phyloP scores from a whole-genome alignment of 73 alveolate genomes.

The Symbiodinium pilosum region DNA sequence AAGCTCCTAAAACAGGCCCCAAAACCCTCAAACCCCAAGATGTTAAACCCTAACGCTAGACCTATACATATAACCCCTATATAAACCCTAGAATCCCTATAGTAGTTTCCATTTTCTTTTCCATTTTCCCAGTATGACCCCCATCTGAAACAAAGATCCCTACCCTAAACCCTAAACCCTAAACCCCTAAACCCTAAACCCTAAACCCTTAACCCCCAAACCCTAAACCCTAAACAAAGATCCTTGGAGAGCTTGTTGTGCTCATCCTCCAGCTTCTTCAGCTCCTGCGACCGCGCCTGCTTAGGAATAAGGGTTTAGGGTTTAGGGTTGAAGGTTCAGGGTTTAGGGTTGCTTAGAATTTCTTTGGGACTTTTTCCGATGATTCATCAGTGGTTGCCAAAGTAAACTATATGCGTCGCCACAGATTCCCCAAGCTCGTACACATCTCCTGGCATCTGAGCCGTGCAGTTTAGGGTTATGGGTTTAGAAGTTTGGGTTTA shows the following conservation, averaged over 20 bases:
- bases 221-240: not conserved
- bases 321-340: not conserved
- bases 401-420: too few species aligned
- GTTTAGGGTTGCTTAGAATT: not conserved
- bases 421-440: too few species aligned
- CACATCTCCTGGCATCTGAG: too few species aligned
- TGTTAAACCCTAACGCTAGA: not conserved
- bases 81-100: not conserved
- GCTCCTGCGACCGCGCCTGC: conserved; percentile 35
- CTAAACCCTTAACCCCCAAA: not conserved
- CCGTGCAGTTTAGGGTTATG: not conserved
- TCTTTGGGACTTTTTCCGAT: too few species aligned
- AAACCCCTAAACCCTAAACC: not conserved
- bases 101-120: not conserved
- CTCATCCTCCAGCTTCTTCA: conserved; percentile 55
- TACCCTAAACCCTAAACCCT: not conserved
- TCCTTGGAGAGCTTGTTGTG: conserved; percentile 94
- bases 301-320: not conserved
- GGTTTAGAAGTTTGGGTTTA: not conserved
- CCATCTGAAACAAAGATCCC: not conserved
- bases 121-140: not conserved
- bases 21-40: not conserved
- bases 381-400: too few species aligned
- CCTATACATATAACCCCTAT: not conserved
- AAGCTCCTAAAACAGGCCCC: not conserved